phyloP scores from a whole-genome alignment of 2,329 filamentous ascomycete genomes.

The Pleoardoris graminearum region DNA sequence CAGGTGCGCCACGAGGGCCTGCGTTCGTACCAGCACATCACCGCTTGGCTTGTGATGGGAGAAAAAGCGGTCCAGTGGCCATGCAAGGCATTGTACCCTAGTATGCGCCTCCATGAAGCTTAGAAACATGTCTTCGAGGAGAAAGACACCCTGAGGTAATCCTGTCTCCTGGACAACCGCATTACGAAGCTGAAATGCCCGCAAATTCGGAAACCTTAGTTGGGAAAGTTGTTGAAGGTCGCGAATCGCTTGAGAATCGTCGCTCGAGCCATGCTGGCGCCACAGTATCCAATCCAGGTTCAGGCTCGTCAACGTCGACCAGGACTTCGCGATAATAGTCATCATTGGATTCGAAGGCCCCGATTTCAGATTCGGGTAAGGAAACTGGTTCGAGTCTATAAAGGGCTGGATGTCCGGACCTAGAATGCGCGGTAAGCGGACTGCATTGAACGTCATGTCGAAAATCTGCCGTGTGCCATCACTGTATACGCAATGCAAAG shows the following conservation, averaged over 20 bases:
- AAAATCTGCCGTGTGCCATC: too few species aligned
- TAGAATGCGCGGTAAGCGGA: not conserved
- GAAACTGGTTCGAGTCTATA: constrained; percentile 18
- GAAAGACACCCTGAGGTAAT: constrained; percentile 44
- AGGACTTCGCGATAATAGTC: constrained; percentile 24
- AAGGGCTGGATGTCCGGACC: constrained; percentile 24
- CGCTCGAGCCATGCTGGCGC: constrained; percentile 24
- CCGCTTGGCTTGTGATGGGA: constrained; percentile 28
- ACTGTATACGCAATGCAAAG: too few species aligned
- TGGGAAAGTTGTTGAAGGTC: constrained; percentile 35
- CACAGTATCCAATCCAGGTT: constrained; percentile 44
- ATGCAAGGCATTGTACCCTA: constrained; percentile 50
- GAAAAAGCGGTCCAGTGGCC: constrained; percentile 54
- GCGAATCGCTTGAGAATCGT: constrained; percentile 14
- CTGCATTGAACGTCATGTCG: not conserved
- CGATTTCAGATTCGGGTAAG: not conserved
- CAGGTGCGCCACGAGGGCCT: constrained; percentile 45
- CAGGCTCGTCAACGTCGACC: constrained; percentile 35
- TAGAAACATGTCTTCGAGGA: constrained; percentile 45
- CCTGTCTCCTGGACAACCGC: constrained; percentile 43
- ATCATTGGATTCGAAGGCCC: constrained; percentile 15
- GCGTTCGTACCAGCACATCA: constrained; percentile 27
- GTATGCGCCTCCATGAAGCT: constrained; percentile 51
- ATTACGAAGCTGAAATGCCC: constrained; percentile 53
- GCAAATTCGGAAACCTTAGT: constrained; percentile 49